Base-by-base conservation (phyloP, 2,329 filamentous ascomycete genomes). In the Coniochaeta prunicola region DNA sequence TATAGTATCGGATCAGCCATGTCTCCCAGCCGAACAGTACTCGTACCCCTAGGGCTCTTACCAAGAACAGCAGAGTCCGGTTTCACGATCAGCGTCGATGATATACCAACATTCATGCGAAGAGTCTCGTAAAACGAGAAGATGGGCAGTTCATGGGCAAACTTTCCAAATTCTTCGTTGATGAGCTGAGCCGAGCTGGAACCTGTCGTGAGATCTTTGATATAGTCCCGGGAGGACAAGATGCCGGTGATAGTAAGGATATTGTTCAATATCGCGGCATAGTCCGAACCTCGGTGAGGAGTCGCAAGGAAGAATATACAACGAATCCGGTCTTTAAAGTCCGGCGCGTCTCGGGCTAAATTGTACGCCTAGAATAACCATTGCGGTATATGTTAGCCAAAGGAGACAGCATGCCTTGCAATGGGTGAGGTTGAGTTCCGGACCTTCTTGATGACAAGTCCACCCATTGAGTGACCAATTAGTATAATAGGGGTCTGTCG, bases 51-150 rank as follows among this genome's bases (percentile, higher is more conserved):
- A 26, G 54, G 31, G 33, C 19, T 24, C 31, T 57, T 61, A 65
- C 69, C 70, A 31, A 73, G 59, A 24, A 69, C 63, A n/a, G 71
- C 70, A 0, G 71, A 73, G 8, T 63, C 59, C 54, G 65, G 71
- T 12, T 72, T 65, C 1, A 74, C 70, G 19, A 74, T 64, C 5
- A 71, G 42, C 12, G 48, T 53, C 5, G 64, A 68, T 3, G 59
- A 55, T 19, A 65, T 13, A 0, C 64, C 63, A 7, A 69, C 21
- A 19, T 61, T 68, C 30, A 61, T 70, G 28, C 62, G 58, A 3
- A 70, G 31, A 1, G 71, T 73, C 58, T 73, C 71, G 40, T 68
- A 74, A 59, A 74, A 74, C 0, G 72, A 74, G 54, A 64, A 71
- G 9, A 74, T 65, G 0, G 59, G 54, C 8, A 73, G 40, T 6